phyloP scores from a whole-genome alignment of 2,329 filamentous ascomycete genomes.

The Thermothelomyces thermophilus region DNA sequence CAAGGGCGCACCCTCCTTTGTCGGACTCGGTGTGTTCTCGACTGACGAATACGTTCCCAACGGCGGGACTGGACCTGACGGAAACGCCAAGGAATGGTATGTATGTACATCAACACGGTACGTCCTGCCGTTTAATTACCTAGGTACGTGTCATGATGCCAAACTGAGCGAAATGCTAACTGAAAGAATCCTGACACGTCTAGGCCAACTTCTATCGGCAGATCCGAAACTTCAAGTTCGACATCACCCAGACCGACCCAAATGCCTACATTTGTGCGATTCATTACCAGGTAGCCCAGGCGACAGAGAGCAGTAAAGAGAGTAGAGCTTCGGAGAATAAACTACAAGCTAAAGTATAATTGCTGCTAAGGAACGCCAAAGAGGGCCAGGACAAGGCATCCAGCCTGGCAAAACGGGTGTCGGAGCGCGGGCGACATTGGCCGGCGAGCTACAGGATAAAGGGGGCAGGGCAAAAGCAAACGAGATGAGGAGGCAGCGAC shows the following conservation, averaged over 20 bases:
- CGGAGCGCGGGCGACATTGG: too few species aligned
- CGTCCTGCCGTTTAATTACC: neutral
- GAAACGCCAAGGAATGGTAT: slow-evolving; percentile 4
- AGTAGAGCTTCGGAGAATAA: too few species aligned
- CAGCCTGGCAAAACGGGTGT: too few species aligned
- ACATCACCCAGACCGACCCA: neutral
- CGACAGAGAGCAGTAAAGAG: too few species aligned
- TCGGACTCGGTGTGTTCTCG: slow-evolving; percentile 11
- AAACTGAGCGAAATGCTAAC: neutral
- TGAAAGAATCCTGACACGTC: neutral
- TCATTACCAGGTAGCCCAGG: neutral
- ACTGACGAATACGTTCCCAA: slow-evolving; percentile 12
- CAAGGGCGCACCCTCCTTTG: neutral
- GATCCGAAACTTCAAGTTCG: neutral
- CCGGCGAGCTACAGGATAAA: too few species aligned
- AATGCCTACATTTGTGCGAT: neutral
- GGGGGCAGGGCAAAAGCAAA: too few species aligned
- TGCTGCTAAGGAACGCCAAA: too few species aligned
- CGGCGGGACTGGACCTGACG: slow-evolving; percentile 3
- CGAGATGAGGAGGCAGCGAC: too few species aligned
- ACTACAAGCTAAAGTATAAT: too few species aligned
- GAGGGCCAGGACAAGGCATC: too few species aligned
- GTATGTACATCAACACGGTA: slow-evolving; percentile 16
- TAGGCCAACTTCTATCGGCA: slow-evolving; percentile 1
- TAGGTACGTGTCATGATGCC: neutral